Evolutionary conservation across 1,139 yeast species (phyloP).

Genomic region (Yamadazyma buinensis): DNA sequence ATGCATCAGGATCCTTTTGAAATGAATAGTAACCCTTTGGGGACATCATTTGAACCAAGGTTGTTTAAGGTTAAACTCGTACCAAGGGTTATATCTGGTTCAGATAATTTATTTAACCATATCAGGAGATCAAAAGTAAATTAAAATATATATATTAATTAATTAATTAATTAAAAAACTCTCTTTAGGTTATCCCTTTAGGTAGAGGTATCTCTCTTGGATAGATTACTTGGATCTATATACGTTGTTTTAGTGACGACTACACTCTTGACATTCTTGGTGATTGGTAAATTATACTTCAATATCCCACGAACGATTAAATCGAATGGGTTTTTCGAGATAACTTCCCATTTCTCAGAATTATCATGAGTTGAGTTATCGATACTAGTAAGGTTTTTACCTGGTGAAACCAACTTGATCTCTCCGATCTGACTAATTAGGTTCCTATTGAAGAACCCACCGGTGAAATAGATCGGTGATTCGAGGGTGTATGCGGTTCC

Average conservation of each 20-base stretch:
- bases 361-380: slow-evolving; percentile 30
- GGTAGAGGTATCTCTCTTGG: too few species aligned
- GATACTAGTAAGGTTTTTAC: slow-evolving; percentile 51
- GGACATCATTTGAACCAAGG: slow-evolving; percentile 59
- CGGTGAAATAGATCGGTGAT: slow-evolving; percentile 69
- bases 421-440: slow-evolving; percentile 59
- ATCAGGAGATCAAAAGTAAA: not conserved
- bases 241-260: slow-evolving; percentile 59
- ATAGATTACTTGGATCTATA: slow-evolving; percentile 48
- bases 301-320: slow-evolving; percentile 79
- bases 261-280: slow-evolving; percentile 50
- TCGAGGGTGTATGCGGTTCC: slow-evolving; percentile 70
- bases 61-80: slow-evolving; percentile 33
- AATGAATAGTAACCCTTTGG: slow-evolving; percentile 46
- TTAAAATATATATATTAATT: too few species aligned
- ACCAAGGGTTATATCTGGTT: slow-evolving; percentile 19
- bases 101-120: slow-evolving; percentile 20
- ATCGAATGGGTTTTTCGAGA: slow-evolving; percentile 82
- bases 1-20: slow-evolving; percentile 50
- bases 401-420: slow-evolving; percentile 72
- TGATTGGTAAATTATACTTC: slow-evolving; percentile 71
- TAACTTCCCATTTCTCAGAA: slow-evolving; percentile 66
- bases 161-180: too few species aligned
- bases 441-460: slow-evolving; percentile 70
- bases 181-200: too few species aligned